Evolutionary conservation across 2,329 filamentous ascomycete species (phyloP), one percentile per base, ranked within the genome.

Genomic region (Fusarium sambucinum): DNA sequence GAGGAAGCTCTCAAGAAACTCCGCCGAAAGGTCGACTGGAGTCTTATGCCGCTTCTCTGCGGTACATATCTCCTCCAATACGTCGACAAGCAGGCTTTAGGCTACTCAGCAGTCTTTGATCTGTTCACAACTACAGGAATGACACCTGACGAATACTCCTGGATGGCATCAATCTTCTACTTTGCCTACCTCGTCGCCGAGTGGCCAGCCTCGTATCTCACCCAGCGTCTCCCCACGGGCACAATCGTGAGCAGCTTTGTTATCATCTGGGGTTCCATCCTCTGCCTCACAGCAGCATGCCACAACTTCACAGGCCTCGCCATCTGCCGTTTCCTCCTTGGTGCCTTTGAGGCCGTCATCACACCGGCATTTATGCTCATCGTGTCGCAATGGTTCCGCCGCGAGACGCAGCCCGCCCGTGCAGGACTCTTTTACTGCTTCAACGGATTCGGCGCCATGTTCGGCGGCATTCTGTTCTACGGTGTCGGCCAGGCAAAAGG

Each of bases 111-210:
- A 3, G 84, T 88, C 1, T 87, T 87, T 61, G 86, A 87, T 47
- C 77, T 88, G 0, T 83, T 87, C 62, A 74, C 76, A 14, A 80
- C 81, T 23, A 85, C 85, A 0, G 76, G 80, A 19, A 85, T 86
- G 68, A 80, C 75, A 2, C 73, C 77, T 16, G 76, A 77, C 2
- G 76, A 86, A 52, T 88, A 87, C 63, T 80, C 80, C 46, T 87
- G 85, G 84, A 79, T 86, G n/a, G 82, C 84, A 2, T 84, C 80
- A 23, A 83, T 87, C 27, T 87, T 87, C 73, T 87, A 87, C 71
- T 80, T 87, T 33, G 85, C 78, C 53, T 81, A 81, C 69, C 73
- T 85, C 1, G 66, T 80, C 2, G 81, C 80, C 5, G 82, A 84
- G 41, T 80, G 79, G 63, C 79, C 79, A 0, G 78, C 77, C 27